Evolutionary conservation across 2,329 filamentous ascomycete genomes (phyloP).

Genomic region (Pyrenophora seminiperda): DNA sequence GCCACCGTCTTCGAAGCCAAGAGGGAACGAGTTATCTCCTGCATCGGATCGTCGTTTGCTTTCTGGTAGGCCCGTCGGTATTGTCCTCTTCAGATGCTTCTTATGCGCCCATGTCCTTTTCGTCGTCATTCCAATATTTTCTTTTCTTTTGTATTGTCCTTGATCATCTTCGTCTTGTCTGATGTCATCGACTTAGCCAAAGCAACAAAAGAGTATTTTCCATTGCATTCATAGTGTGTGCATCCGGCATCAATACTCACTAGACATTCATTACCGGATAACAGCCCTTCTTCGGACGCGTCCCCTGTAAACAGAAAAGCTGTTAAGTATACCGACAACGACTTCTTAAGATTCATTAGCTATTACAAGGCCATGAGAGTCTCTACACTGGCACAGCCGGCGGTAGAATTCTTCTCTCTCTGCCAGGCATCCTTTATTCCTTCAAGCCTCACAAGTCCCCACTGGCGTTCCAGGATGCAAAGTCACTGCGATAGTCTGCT

Average conservation of each 20-base stretch:
- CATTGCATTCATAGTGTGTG: slow-evolving; percentile 1
- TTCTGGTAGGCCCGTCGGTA: not conserved
- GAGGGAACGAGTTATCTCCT: not conserved
- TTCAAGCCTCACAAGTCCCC: no score
- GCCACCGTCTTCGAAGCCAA: not conserved
- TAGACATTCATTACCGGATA: slow-evolving; percentile 2
- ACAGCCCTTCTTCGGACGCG: slow-evolving; percentile 3
- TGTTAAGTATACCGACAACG: slow-evolving; percentile 6
- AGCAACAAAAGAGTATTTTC: not conserved
- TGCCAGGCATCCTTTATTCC: no score
- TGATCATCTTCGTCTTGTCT: not conserved
- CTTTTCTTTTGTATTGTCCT: not conserved
- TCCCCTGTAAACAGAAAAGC: slow-evolving; percentile 1
- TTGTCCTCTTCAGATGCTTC: not conserved
- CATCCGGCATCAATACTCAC: no score
- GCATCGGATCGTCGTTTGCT: not conserved
- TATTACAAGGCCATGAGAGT: not conserved
- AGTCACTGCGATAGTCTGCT: no score
- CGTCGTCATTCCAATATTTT: not conserved
- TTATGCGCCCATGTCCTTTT: not conserved
- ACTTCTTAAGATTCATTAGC: slow-evolving; percentile 6
- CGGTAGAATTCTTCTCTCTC: slow-evolving; percentile 8
- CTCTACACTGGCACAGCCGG: not conserved
- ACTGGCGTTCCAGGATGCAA: no score
- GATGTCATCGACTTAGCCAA: not conserved